These are phyloP conservation scores for Pleodorina starrii DNA, from an alignment of 139 green algal genomes.

Conservation along the genomic window DNA sequence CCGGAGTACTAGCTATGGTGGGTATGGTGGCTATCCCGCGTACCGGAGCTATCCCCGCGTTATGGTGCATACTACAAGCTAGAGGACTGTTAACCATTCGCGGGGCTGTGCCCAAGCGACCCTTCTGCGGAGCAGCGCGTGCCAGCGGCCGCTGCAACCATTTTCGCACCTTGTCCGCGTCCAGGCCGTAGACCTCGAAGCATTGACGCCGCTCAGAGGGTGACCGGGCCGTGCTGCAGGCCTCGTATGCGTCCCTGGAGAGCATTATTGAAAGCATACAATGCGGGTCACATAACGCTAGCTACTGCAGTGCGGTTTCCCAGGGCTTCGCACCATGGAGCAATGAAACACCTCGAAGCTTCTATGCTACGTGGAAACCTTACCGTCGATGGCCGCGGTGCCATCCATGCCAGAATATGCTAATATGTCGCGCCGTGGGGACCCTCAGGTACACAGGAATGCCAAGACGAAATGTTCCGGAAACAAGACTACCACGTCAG, in stretches of 20 bases:
- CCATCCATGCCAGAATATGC: neutral
- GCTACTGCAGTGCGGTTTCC: too few relatives aligned
- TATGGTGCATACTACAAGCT: too few relatives aligned
- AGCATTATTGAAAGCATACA: neutral
- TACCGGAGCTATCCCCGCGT: too few relatives aligned
- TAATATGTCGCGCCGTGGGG: too few relatives aligned
- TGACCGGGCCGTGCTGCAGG: conserved; percentile 16
- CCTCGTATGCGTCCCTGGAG: conserved; percentile 41
- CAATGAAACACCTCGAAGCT: neutral
- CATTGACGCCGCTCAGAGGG: conserved; percentile 5
- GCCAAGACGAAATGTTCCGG: neutral
- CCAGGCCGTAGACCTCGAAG: conserved; percentile 41
- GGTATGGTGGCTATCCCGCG: too few relatives aligned
- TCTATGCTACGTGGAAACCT: neutral
- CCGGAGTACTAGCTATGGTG: too few relatives aligned
- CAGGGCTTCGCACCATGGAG: too few relatives aligned
- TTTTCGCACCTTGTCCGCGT: conserved; percentile 26
- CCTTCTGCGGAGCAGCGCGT: too few relatives aligned
- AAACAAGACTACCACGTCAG: neutral
- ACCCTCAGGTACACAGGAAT: too few relatives aligned
- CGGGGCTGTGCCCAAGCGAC: too few relatives aligned
- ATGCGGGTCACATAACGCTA: neutral
- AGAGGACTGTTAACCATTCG: too few relatives aligned
- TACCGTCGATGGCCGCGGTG: neutral
- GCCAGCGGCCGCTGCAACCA: too few relatives aligned